A percentile compares a stretch with the other conserved stretches of the same genome.
phyloP scores from a whole-genome alignment of 2,329 filamentous ascomycete species.

The Claviceps sorghi region DNA sequence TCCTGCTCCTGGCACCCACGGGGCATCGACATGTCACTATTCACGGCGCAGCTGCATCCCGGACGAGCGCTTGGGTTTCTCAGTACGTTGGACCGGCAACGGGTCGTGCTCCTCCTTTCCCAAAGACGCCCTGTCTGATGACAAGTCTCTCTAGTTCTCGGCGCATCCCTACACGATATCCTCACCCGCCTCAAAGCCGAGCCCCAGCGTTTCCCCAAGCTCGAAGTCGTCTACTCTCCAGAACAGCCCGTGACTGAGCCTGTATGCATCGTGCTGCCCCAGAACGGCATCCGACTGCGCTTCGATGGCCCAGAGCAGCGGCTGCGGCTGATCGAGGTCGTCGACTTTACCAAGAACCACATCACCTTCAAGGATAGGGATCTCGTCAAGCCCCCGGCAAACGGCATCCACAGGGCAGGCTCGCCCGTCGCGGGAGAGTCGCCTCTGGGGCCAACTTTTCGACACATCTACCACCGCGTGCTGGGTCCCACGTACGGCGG shows the following conservation, averaged over 20 bases:
- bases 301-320: conserved; percentile 93
- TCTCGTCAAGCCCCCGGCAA: conserved; percentile 48
- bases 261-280: conserved; percentile 59
- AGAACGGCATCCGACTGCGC: conserved; percentile 75
- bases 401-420: conserved; percentile 20
- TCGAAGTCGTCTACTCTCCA: conserved; percentile 72
- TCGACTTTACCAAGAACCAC: conserved; percentile 75
- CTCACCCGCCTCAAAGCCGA: conserved; percentile 79
- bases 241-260: conserved; percentile 59
- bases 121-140: neutral
- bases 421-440: conserved; percentile 20
- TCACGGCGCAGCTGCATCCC: conserved; percentile 49
- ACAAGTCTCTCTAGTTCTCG: conserved; percentile 47
- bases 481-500: conserved; percentile 88
- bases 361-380: conserved; percentile 71
- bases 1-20: neutral
- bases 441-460: conserved; percentile 55
- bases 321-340: conserved; percentile 75
- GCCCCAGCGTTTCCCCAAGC: conserved; percentile 64
- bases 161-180: conserved; percentile 81
- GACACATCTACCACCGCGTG: conserved; percentile 83
- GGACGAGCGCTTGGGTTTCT: conserved; percentile 52
- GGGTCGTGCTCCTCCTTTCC: neutral
- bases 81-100: conserved; percentile 14
- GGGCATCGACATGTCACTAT: conserved; percentile 28